Evolutionary conservation across 2,329 filamentous ascomycete genomes (phyloP), one percentile per base, ranked within the genome.

Genomic region (Xylaria sp.): DNA sequence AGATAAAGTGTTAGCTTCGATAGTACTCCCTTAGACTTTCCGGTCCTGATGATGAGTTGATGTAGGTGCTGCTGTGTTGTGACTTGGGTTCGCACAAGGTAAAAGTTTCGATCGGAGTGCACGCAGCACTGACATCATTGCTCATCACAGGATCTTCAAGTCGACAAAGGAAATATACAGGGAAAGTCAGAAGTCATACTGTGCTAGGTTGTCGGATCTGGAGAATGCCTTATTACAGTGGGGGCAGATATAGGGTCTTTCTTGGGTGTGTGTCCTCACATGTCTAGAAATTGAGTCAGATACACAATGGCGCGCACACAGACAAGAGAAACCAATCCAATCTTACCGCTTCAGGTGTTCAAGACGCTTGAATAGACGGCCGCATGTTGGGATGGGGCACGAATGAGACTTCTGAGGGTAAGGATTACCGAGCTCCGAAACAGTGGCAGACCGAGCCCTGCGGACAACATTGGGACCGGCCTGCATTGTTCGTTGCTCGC

Each of bases 201-300:
- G 96, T 81, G 96, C 96, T 83, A 99, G 92, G 82, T 99, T 99
- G 85, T 99, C 96, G 78, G 95, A 98, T 83, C 96, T 88, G 69
- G 96, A 98, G 82, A 99, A 99, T 74, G 95, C 95, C 87, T 98
- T 98, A 87, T 93, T 97, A 89, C 96, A 99, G 82, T 97, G 91
- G 75, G 93, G 92, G 88, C 96, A 99, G 79, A 97, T 91, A 83
- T 99, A 99, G 76, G 96, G 96, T 84, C 95, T 93, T 86, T 99
- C 96, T 87, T 99, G 96, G 65, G 96, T 99, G 87, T 99, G 96
- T 78, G 96, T 99, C 84, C 96, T 93, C 82, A 99, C 96, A 85
- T 99, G 96, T 87, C 94, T 97, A 88, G 80, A 85, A 80, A 78
- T 79, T 79, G 78, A 78, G 82, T 84, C 78, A 84, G 83, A 84